These are phyloP conservation scores for Salix brachista DNA, from an alignment of 345 rosid species.

Conservation along the genomic window DNA sequence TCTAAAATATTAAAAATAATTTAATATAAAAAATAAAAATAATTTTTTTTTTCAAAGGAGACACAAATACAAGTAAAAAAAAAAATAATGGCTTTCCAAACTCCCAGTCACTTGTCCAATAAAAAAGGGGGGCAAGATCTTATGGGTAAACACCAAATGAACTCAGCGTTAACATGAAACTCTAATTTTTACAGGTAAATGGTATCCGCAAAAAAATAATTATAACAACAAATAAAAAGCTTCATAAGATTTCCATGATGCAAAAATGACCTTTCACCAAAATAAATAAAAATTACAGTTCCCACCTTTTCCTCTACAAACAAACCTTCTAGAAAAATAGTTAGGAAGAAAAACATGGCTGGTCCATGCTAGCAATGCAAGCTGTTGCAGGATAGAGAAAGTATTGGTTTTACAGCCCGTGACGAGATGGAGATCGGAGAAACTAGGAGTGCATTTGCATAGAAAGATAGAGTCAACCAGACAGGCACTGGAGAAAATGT, in stretches of 20 bases:
- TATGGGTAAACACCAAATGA: too few relatives aligned
- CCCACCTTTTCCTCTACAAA: too few relatives aligned
- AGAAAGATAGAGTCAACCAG: too few relatives aligned
- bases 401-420: slow-evolving; percentile 23
- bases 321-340: not conserved
- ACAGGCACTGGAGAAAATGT: not conserved
- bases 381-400: slow-evolving; percentile 10
- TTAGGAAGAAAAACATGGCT: not conserved
- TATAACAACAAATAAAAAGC: not conserved
- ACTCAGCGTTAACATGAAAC: not conserved
- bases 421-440: slow-evolving; percentile 17
- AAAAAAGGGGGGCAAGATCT: too few relatives aligned
- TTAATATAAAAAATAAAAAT: too few relatives aligned
- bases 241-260: slow-evolving; percentile 5
- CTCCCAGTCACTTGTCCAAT: too few relatives aligned
- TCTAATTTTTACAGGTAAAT: not conserved
- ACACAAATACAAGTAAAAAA: too few relatives aligned
- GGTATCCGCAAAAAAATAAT: not conserved
- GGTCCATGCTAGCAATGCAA: slow-evolving; percentile 26
- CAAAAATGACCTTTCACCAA: not conserved
- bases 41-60: too few relatives aligned
- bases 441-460: not conserved
- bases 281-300: not conserved
- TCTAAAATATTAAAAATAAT: too few relatives aligned
- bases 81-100: too few relatives aligned